phyloP scores from a whole-genome alignment of 306 rosid species.

The Pterocarpus macrocarpus region DNA sequence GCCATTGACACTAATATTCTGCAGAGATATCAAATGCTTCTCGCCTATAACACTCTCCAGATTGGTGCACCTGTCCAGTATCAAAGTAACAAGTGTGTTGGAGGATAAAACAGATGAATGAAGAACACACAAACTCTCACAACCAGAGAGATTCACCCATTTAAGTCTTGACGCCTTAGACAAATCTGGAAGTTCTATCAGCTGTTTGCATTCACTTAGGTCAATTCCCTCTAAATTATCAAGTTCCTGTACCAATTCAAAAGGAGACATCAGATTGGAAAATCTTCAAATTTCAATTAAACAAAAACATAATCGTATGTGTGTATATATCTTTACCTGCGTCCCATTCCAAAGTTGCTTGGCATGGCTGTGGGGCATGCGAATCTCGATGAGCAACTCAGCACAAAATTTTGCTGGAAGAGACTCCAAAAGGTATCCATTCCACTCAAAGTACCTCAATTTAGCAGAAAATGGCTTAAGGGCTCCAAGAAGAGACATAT shows the following conservation, averaged over 20 bases:
- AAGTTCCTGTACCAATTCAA: slow-evolving; percentile 1
- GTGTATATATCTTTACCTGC: too few species aligned
- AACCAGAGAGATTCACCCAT: background rate
- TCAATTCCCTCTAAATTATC: background rate
- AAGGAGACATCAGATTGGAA: background rate
- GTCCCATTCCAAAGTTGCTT: too few species aligned
- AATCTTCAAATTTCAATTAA: background rate
- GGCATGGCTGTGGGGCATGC: too few species aligned
- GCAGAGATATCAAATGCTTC: background rate
- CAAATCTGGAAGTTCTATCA: slow-evolving; percentile 2
- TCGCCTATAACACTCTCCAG: background rate
- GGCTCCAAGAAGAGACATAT: too few species aligned
- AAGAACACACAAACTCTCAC: background rate
- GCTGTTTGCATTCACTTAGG: background rate
- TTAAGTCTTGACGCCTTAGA: slow-evolving; percentile 6
- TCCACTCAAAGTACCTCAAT: too few species aligned
- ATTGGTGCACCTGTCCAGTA: background rate
- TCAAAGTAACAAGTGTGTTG: background rate
- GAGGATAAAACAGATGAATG: slow-evolving; percentile 11
- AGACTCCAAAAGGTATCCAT: too few species aligned
- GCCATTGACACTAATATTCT: rapidly evolving
- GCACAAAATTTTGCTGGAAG: too few species aligned
- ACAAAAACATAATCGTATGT: too few species aligned
- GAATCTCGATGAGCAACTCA: too few species aligned
- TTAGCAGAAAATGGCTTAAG: too few species aligned